A percentile compares a stretch with the other conserved stretches of the same genome.
phyloP scores from a whole-genome alignment of 495 filamentous ascomycete genomes.

The Pyrenula massariospora region DNA sequence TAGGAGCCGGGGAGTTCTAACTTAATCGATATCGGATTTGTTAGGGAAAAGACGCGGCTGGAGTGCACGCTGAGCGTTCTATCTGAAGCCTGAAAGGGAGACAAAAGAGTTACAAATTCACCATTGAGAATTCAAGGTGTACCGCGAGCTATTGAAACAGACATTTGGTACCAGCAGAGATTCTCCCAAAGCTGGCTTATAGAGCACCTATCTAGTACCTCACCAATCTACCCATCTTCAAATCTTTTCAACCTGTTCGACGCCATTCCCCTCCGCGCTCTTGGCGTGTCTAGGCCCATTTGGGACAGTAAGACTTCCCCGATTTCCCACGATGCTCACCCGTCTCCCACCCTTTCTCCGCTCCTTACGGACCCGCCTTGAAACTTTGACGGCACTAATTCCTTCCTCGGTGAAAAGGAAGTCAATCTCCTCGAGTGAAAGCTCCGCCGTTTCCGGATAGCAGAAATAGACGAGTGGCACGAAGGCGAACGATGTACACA shows the following conservation, averaged over 20 bases:
- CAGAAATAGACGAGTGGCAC: slow-evolving; percentile 63
- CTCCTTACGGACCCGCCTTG: not conserved
- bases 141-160: too few relatives aligned
- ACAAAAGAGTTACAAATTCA: too few relatives aligned
- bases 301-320: not conserved
- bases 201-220: too few relatives aligned
- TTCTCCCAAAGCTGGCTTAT: too few relatives aligned
- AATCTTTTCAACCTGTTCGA: not conserved
- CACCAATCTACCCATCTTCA: too few relatives aligned
- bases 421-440: slow-evolving; percentile 68
- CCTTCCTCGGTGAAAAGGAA: slow-evolving; percentile 35
- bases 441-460: slow-evolving; percentile 55
- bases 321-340: not conserved
- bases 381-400: not conserved
- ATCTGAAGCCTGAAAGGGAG: too few relatives aligned
- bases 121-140: too few relatives aligned
- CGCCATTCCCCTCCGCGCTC: not conserved
- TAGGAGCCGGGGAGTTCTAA: too few relatives aligned
- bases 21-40: too few relatives aligned
- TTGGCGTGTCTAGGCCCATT: not conserved
- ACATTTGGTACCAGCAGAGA: too few relatives aligned
- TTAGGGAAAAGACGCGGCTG: too few relatives aligned
- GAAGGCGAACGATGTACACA: slow-evolving; percentile 45
- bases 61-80: too few relatives aligned
- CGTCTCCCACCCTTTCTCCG: not conserved